These are phyloP conservation scores for Thalassiosira livingstoniorum DNA, from an alignment of 352 stramenopile genomes.

Conservation along the genomic window DNA sequence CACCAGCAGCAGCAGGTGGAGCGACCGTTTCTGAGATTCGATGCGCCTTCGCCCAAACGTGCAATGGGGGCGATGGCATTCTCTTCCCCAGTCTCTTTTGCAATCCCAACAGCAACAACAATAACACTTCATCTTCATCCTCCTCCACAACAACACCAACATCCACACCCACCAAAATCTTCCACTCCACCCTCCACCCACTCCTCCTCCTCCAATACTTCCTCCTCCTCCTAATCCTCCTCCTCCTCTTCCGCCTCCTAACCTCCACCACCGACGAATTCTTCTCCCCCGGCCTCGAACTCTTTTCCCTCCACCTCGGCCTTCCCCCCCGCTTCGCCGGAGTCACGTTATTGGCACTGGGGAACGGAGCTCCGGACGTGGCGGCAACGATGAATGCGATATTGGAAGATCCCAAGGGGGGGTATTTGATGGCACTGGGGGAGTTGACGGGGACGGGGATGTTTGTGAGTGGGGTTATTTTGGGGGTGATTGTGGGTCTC, in stretches of 20 bases:
- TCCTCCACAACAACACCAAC: not conserved
- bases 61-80: conserved; percentile 56
- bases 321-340: conserved; percentile 87
- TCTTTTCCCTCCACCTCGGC: conserved; percentile 89
- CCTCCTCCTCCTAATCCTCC: conserved; percentile 22
- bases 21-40: conserved; percentile 26
- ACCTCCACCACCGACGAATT: conserved; percentile 92
- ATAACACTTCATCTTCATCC: not conserved
- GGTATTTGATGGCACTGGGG: conserved; percentile 87
- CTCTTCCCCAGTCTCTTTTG: conserved; percentile 41
- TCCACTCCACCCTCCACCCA: not conserved
- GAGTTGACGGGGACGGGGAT: conserved; percentile 92
- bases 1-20: no score
- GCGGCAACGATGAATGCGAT: conserved; percentile 79
- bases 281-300: conserved; percentile 94
- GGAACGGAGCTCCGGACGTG: conserved; percentile 95
- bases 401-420: conserved; percentile 21
- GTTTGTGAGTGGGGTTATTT: conserved; percentile 93
- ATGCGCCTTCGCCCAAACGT: conserved; percentile 55
- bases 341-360: conserved; percentile 96
- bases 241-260: conserved; percentile 84
- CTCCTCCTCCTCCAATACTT: not conserved
- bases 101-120: not conserved
- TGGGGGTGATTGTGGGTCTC: conserved; percentile 87
- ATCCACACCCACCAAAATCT: not conserved